These are phyloP conservation scores for Leptographium radiaticola DNA, from an alignment of 2,329 filamentous ascomycete genomes.

Conservation along the genomic window DNA sequence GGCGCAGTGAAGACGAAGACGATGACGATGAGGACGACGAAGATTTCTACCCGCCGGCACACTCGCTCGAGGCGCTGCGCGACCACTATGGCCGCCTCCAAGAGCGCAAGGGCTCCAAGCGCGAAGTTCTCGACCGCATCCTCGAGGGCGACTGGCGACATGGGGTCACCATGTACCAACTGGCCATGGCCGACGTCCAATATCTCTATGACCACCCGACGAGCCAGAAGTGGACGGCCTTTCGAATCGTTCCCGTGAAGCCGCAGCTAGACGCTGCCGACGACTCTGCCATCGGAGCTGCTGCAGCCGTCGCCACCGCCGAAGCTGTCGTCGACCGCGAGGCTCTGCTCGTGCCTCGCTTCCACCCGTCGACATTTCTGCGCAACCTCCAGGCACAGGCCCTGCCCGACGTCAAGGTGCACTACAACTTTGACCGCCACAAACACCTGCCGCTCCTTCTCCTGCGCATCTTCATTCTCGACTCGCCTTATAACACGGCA, in stretches of 20 bases:
- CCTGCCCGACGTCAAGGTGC: slow-evolving; percentile 67
- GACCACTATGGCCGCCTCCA: slow-evolving; percentile 50
- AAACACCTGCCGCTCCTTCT: slow-evolving; percentile 55
- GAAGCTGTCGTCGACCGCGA: slow-evolving; percentile 28
- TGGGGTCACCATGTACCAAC: slow-evolving; percentile 50
- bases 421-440: slow-evolving; percentile 69
- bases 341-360: slow-evolving; percentile 48
- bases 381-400: slow-evolving; percentile 62
- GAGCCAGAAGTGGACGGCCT: slow-evolving; percentile 51
- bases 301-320: slow-evolving; percentile 21
- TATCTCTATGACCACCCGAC: slow-evolving; percentile 52
- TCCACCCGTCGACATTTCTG: slow-evolving; percentile 71
- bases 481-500: slow-evolving; percentile 64
- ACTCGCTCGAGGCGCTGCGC: slow-evolving; percentile 52
- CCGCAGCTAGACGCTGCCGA: slow-evolving; percentile 18
- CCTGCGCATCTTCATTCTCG: slow-evolving; percentile 65
- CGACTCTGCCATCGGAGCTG: background rate
- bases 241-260: slow-evolving; percentile 42
- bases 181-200: slow-evolving; percentile 56
- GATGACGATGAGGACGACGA: slow-evolving; percentile 39
- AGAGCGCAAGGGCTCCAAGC: slow-evolving; percentile 44
- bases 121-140: slow-evolving; percentile 51
- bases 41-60: slow-evolving; percentile 56
- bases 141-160: slow-evolving; percentile 56
- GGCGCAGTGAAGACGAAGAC: slow-evolving; percentile 12